Evolutionary conservation across 192 early-diverging fungal species (phyloP).

Genomic region (Umbelopsis sp.): DNA sequence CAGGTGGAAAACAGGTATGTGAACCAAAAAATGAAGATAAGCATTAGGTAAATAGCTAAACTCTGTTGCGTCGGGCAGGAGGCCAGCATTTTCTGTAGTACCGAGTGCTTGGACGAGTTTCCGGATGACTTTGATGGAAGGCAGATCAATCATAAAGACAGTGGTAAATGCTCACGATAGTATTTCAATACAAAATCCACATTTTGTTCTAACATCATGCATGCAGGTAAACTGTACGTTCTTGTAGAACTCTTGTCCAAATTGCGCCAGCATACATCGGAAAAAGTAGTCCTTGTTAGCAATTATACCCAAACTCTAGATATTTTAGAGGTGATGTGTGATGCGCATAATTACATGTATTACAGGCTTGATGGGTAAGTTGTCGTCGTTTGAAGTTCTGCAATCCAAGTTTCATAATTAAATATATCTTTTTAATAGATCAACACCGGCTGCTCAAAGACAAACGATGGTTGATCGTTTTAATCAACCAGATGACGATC

Average conservation of each 20-base stretch:
- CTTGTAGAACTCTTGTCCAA: conserved; percentile 12
- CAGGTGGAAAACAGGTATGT: conserved; percentile 21
- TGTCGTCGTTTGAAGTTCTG: not conserved
- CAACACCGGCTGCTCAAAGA: conserved; percentile 39
- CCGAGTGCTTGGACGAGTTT: conserved; percentile 7
- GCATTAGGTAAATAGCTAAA: not conserved
- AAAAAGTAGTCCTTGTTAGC: conserved; percentile 68
- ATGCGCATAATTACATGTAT: conserved; percentile 27
- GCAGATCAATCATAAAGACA: conserved; percentile 32
- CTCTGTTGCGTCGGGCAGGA: not conserved
- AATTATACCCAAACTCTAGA: conserved; percentile 69
- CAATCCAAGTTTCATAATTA: not conserved
- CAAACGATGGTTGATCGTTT: conserved; percentile 47
- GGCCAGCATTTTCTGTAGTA: not conserved
- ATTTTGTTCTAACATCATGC: not conserved
- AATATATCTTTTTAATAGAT: not conserved
- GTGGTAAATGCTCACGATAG: not conserved
- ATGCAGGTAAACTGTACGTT: conserved; percentile 4
- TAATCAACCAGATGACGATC: conserved; percentile 43
- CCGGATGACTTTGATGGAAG: conserved; percentile 16
- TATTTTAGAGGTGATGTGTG: conserved; percentile 51
- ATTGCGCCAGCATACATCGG: conserved; percentile 27
- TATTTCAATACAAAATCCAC: not conserved
- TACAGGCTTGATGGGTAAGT: conserved; percentile 63
- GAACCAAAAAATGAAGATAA: not conserved